These are phyloP conservation scores for Sanguinoderma infundibulare DNA, from an alignment of 1,284 basidiomycete species.

Conservation along the genomic window DNA sequence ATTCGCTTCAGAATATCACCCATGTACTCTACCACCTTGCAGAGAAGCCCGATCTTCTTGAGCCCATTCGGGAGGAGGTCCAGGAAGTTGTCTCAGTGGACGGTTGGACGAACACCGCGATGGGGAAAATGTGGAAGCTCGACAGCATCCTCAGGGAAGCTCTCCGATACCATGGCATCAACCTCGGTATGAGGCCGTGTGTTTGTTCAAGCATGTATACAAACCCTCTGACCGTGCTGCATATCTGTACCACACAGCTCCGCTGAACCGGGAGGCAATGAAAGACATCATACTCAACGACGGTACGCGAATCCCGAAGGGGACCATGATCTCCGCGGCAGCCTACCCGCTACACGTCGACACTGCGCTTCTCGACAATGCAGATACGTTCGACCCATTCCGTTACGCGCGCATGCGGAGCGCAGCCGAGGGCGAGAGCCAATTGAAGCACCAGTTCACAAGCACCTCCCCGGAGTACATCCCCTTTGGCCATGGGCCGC, in stretches of 20 bases:
- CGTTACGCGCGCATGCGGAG: conserved; percentile 17
- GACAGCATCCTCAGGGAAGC: conserved; percentile 59
- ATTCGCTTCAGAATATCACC: conserved; percentile 38
- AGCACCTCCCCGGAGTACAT: conserved; percentile 30
- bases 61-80: conserved; percentile 50
- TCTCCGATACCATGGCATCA: conserved; percentile 41
- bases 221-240: too few species aligned
- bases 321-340: conserved; percentile 20
- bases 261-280: conserved; percentile 39
- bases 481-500: conserved; percentile 30
- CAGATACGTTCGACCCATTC: conserved; percentile 11
- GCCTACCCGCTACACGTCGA: conserved; percentile 18
- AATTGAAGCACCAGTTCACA: conserved; percentile 30
- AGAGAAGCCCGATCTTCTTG: conserved; percentile 42
- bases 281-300: conserved; percentile 44
- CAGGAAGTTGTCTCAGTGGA: conserved; percentile 39
- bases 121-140: conserved; percentile 50
- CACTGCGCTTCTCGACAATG: conserved; percentile 11
- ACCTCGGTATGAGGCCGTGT: conserved; percentile 15
- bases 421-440: conserved; percentile 18
- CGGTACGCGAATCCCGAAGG: conserved; percentile 44
- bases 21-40: conserved; percentile 46
- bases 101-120: conserved; percentile 49
- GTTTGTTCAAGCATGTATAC: too few species aligned
- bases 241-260: too few species aligned